Evolutionary conservation across 2,329 filamentous ascomycete species (phyloP), one percentile per base, ranked within the genome.

Genomic region (Fusarium euwallaceae): DNA sequence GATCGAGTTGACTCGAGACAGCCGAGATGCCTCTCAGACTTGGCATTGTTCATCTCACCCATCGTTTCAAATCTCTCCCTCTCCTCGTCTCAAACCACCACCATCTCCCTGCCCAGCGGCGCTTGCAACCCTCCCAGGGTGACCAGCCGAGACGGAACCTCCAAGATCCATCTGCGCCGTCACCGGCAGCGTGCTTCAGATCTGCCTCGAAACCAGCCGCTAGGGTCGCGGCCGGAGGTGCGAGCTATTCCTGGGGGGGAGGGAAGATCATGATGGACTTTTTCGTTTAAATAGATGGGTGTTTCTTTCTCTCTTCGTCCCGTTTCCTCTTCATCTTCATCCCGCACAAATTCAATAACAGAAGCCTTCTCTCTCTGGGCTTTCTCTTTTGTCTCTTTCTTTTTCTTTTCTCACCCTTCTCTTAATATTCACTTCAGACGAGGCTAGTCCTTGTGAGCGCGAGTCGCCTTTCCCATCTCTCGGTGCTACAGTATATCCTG

Each of bases 271-370:
- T 27, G 17, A 43, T 43, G 45, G 43, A n/a, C 43, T 64, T n/a
- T 7, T 17, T n/a, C 27, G 32, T 67, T 84, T 86, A 87, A 85
- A 84, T 81, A 83, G 81, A 82, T 83, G 82, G 79, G 79, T 80
- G 79, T 79, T 78, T 80, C 75, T 74, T 70, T 37, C 67, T 72
- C 64, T 69, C 68, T 69, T 78, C 73, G 63, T 75, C 75, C 70
- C 70, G 70, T 73, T 71, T 76, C 67, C 63, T 62, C 55, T 27
- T 60, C 66, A 64, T 68, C 65, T 67, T 68, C 70, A 71, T 73
- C 71, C 55, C 20, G 29, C 67, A 51, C 68, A 61, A 70, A 77
- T 79, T 75, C 62, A 59, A 61, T 68, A 74, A 70, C 56, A 69
- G 65, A 75, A 76, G 74, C 75, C 78, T 77, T 76, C 69, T 67